Evolutionary conservation across 495 filamentous ascomycete species (phyloP).

Genomic region (Tuber borchii): DNA sequence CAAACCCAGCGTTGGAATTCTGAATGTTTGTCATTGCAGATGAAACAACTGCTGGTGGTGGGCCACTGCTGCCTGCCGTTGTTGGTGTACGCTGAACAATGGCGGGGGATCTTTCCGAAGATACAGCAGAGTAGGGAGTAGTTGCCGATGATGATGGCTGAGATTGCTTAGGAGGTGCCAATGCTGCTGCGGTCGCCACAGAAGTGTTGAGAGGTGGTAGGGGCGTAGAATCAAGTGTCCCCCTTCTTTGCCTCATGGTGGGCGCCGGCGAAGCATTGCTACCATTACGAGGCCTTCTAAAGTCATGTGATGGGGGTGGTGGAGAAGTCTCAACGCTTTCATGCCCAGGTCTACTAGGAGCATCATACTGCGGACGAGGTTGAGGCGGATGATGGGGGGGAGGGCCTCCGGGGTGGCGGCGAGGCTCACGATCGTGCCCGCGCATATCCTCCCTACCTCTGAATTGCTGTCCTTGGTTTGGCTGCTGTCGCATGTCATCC

Average conservation of each 20-base stretch:
- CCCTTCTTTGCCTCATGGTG: conserved; percentile 33
- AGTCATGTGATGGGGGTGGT: conserved; percentile 14
- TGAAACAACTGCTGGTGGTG: conserved; percentile 5
- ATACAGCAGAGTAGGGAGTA: conserved; percentile 18
- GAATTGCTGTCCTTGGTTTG: conserved; percentile 16
- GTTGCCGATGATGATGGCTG: conserved; percentile 19
- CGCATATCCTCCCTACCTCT: conserved; percentile 20
- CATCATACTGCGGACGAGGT: not conserved
- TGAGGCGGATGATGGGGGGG: not conserved
- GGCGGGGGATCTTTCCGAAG: conserved; percentile 28
- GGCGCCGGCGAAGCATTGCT: conserved; percentile 27
- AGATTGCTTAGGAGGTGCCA: conserved; percentile 12
- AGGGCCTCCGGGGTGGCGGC: not conserved
- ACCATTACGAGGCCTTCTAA: conserved; percentile 26
- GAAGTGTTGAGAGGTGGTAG: conserved; percentile 31
- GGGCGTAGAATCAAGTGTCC: conserved; percentile 29
- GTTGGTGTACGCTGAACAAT: conserved; percentile 20
- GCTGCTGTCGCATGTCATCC: conserved; percentile 23
- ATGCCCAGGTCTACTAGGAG: not conserved
- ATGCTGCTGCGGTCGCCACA: conserved; percentile 12
- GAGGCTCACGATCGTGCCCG: not conserved
- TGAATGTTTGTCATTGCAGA: conserved; percentile 22
- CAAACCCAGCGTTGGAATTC: conserved; percentile 31
- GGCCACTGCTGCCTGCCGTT: conserved; percentile 15
- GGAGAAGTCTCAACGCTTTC: not conserved